Conservation (phyloP, 169 alveolate species). For the Plasmodium malariae region DNA sequence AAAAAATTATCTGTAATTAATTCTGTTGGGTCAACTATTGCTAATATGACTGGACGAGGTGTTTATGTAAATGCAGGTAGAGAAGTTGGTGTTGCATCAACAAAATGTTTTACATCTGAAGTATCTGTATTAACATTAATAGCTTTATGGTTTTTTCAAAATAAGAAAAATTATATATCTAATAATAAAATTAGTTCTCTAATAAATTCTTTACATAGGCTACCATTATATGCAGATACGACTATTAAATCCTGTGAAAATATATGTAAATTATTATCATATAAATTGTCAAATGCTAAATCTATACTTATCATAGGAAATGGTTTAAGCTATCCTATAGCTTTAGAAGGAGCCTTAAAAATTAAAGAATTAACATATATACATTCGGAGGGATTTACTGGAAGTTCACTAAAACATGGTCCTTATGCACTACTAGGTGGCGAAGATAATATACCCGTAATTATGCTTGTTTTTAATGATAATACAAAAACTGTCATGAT, state of each 20-base stretch:
- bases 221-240: slow-evolving; percentile 59
- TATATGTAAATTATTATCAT: slow-evolving; percentile 31
- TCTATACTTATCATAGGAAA: slow-evolving; percentile 87
- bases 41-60: slow-evolving; percentile 94
- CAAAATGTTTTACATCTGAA: slow-evolving; percentile 96
- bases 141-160: slow-evolving; percentile 91
- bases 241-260: slow-evolving; percentile 71
- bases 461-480: slow-evolving; percentile 93
- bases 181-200: slow-evolving; percentile 42
- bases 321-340: slow-evolving; percentile 95
- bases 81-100: slow-evolving; percentile 98
- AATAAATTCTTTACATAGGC: slow-evolving; percentile 61
- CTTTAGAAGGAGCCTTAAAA: slow-evolving; percentile 97
- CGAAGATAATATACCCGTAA: slow-evolving; percentile 88
- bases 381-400: slow-evolving; percentile 97
- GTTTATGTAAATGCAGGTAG: slow-evolving; percentile 97
- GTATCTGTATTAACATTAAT: slow-evolving; percentile 89
- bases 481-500: slow-evolving; percentile 89
- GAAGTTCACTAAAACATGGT: slow-evolving; percentile 97
- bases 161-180: slow-evolving; percentile 48
- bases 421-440: slow-evolving; percentile 95
- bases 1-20: slow-evolving; percentile 92
- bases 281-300: slow-evolving; percentile 69
- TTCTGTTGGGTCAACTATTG: slow-evolving; percentile 92
- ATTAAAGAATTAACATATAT: slow-evolving; percentile 96